phyloP scores from a whole-genome alignment of 108 stramenopile species.

The Fragilariopsis cylindrus region DNA sequence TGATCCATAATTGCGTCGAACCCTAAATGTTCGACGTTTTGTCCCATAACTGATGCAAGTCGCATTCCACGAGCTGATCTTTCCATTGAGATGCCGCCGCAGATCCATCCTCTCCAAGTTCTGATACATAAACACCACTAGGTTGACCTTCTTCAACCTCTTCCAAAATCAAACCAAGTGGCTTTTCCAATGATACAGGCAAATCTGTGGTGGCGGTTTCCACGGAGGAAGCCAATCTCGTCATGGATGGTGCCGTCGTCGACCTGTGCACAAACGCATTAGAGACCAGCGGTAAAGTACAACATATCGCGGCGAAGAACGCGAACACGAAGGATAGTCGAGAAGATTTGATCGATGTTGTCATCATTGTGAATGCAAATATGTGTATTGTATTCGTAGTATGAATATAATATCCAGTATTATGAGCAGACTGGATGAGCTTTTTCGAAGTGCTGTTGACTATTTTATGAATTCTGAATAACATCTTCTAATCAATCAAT shows the following conservation, averaged over 20 bases:
- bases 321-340: too few species aligned
- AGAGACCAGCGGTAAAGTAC: neutral
- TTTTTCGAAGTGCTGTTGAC: too few species aligned
- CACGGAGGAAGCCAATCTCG: neutral
- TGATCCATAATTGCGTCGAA: conserved; percentile 81
- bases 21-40: conserved; percentile 48
- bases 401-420: too few species aligned
- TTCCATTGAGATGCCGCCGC: conserved; percentile 39
- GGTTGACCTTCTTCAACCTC: conserved; percentile 59
- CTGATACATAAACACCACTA: conserved; percentile 61
- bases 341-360: too few species aligned
- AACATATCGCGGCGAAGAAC: too few species aligned
- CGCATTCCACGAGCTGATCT: conserved; percentile 43
- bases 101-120: conserved; percentile 66
- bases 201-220: neutral
- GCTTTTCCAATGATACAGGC: conserved; percentile 45
- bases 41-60: conserved; percentile 51
- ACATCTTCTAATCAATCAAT: too few species aligned
- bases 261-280: conserved; percentile 1
- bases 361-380: too few species aligned
- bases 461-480: too few species aligned
- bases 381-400: too few species aligned
- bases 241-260: neutral
- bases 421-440: too few species aligned
- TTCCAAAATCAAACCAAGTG: conserved; percentile 78